Evolutionary conservation across 2,329 filamentous ascomycete species (phyloP), one percentile per base, ranked within the genome.

Genomic region (Cephalotrichum gorgonifer): DNA sequence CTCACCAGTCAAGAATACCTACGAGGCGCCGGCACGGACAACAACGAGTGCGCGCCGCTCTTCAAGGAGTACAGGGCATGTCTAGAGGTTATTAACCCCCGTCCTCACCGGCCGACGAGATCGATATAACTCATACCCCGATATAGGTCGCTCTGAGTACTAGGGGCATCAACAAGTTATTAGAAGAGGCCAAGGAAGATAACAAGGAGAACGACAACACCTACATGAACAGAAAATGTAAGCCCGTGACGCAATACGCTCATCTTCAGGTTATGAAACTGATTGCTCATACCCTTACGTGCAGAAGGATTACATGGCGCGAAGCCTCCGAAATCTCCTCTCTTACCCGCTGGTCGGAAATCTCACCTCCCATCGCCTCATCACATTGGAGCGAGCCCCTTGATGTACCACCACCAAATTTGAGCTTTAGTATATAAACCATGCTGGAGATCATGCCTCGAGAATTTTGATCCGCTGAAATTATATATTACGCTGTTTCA

Each of bases 61-160:
- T 97, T 98, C 63, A 85, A 86, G 57, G 79, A 93, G 54, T 98
- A 98, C 63, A 88, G 88, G 62, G 76, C 80, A 51, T 98, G 93
- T 61, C 68, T 98, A 39, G 83, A 80, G 55, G 93, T 96, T 66
- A 60, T 80, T 62, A 44, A 20, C 14, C 25, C 28, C 6, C 26
- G 3, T 25, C n/a, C n/a, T n/a, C n/a, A n/a, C 15, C n/a, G 25
- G 30, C 27, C 8, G 3, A 20, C 3, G 5, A 38, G 25, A 12
- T 22, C n/a, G n/a, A 17, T 20, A 39, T 22, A 4, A 20, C 30
- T 33, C 6, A 22, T 20, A 23, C 25, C 8, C 23, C 17, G 31
- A 28, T 14, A 12, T 7, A 96, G 90, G 83, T 81, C 69, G 89
- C 85, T 3, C 73, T 98, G 45, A 94, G 93, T 66, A 82, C 88